Conservation (phyloP, 352 stramenopile genomes). For the Aphanomyces invadans region DNA sequence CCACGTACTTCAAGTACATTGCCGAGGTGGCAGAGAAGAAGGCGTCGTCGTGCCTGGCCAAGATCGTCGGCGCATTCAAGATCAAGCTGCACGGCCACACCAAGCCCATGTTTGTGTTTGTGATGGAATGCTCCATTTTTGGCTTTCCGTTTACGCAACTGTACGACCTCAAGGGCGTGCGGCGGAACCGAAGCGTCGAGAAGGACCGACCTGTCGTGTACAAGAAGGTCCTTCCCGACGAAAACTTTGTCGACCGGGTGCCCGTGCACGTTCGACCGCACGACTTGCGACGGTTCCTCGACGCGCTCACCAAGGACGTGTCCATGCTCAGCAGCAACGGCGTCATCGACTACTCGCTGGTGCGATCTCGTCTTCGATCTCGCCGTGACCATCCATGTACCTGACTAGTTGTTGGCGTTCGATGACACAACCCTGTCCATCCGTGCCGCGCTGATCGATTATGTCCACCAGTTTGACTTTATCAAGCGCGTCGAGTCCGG, state of each 20-base stretch:
- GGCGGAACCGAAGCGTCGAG: slow-evolving; percentile 50
- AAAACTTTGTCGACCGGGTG: slow-evolving; percentile 71
- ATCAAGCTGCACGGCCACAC: slow-evolving; percentile 39
- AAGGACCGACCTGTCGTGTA: slow-evolving; percentile 7
- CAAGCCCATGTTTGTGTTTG: slow-evolving; percentile 74
- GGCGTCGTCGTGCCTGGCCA: slow-evolving; percentile 66
- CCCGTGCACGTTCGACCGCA: slow-evolving; percentile 61
- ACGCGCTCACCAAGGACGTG: slow-evolving; percentile 71
- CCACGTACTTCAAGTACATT: slow-evolving; percentile 84
- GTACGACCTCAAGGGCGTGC: slow-evolving; percentile 83
- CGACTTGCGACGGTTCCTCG: slow-evolving; percentile 52
- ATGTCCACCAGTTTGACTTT: slow-evolving; percentile 84
- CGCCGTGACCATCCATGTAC: too few species aligned
- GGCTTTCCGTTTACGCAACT: slow-evolving; percentile 68
- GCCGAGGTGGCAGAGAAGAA: slow-evolving; percentile 46
- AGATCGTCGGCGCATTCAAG: slow-evolving; percentile 81
- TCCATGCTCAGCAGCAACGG: slow-evolving; percentile 59
- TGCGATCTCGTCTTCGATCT: slow-evolving; percentile 29
- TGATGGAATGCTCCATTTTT: slow-evolving; percentile 84
- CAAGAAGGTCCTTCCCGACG: slow-evolving; percentile 65
- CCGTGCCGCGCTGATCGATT: slow-evolving; percentile 76
- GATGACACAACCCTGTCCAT: slow-evolving; percentile 70
- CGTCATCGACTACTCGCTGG: slow-evolving; percentile 82
- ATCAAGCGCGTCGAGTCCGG: slow-evolving; percentile 87
- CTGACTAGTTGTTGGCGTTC: slow-evolving; percentile 74